Evolutionary conservation across 352 stramenopile genomes (phyloP), one percentile per base, ranked within the genome.

Genomic region (Pythium coloratum): DNA sequence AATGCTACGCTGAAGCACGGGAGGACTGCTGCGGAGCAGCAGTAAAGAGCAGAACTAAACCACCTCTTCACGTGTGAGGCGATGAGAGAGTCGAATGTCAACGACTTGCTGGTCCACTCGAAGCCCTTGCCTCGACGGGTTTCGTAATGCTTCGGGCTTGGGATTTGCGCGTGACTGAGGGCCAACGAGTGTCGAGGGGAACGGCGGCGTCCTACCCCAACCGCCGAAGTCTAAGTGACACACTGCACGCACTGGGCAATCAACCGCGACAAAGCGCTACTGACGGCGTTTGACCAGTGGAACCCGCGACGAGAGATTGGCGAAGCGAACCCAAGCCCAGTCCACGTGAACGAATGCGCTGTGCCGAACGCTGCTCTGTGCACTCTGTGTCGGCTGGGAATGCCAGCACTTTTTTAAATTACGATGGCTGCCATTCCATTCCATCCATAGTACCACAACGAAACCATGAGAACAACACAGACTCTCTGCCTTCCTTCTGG

Each of bases 1-100:
- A 30, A 32, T 3, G n/a, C 14, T 53, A 30, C 46, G 46, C 46
- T 36, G 18, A 24, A 20, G 46, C 34, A 4, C 9, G 18, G 46
- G 49, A 6, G 30, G 54, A 69, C 63, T 69, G 63, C 63, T 69
- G 63, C 63, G 18, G 55, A 9, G 55, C 63, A 63, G 62, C 62
- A 69, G 63, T 69, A 63, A 64, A 69, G 44, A 57, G 32, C 26
- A 42, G 26, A 42, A 57, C 51, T 53, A 53, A 53, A 10, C 46
- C 3, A 24, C 46, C 46, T 5, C 42, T 50, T 24, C 16, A 16
- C 46, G 13, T 14, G 38, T 18, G 38, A 46, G 20, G 20, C 20
- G 20, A 4, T 44, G 36, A 16, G 36, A 12, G 46, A 30, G 1
- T 30, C 20, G 46, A 28, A 16, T 13, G n/a, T 3, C 12, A 14